A percentile compares a stretch with the other conserved stretches of the same genome.
Conservation (phyloP, 2,329 filamentous ascomycete genomes). For the Fusarium coicis region DNA sequence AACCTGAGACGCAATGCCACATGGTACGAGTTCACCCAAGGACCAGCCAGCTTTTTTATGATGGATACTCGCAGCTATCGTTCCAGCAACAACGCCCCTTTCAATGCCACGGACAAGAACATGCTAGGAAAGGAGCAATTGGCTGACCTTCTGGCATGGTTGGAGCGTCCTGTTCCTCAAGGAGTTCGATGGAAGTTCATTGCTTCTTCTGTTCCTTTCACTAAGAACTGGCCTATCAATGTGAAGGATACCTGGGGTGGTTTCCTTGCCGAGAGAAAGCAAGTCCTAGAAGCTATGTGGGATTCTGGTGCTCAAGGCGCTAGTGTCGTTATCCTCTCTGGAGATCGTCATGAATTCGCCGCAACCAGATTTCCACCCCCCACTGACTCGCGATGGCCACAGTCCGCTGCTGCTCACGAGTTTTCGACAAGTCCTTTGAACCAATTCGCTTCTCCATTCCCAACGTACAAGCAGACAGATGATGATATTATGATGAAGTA, state of each 20-base stretch:
- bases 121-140: constrained; percentile 89
- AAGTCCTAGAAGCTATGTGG: constrained; percentile 92
- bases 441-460: constrained; percentile 91
- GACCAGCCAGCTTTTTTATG: constrained; percentile 94
- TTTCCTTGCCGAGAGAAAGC: constrained; percentile 82
- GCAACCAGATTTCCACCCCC: constrained; percentile 82
- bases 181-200: constrained; percentile 95
- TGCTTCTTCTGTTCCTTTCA: constrained; percentile 91
- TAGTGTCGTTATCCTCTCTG: constrained; percentile 85
- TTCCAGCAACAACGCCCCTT: constrained; percentile 70
- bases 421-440: constrained; percentile 91
- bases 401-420: constrained; percentile 79
- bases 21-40: constrained; percentile 90
- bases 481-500: constrained; percentile 85
- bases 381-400: constrained; percentile 68
- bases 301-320: constrained; percentile 78
- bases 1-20: constrained; percentile 67
- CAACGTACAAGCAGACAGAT: constrained; percentile 85
- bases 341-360: constrained; percentile 96
- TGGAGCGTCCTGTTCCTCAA: constrained; percentile 75
- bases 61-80: constrained; percentile 91
- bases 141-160: constrained; percentile 80
- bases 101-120: constrained; percentile 75
- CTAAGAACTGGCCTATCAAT: constrained; percentile 95
- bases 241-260: constrained; percentile 93